A percentile compares a stretch with the other conserved stretches of the same genome.
phyloP scores from a whole-genome alignment of 1,284 basidiomycete species.

The Ganoderma leucocontextum region DNA sequence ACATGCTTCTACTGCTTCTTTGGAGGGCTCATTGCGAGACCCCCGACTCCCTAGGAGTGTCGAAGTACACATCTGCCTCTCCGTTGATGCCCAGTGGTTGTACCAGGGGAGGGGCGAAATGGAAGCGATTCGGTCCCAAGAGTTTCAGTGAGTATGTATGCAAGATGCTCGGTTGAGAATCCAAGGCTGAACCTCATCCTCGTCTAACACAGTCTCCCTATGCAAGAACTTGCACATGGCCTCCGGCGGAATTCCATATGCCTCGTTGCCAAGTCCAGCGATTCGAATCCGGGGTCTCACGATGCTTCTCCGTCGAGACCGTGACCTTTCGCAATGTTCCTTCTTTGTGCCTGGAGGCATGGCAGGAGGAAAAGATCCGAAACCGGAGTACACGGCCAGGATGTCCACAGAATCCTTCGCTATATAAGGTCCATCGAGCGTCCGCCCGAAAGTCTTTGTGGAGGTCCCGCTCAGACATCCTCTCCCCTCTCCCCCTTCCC shows the following conservation, averaged over 20 bases:
- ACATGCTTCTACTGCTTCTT: constrained; percentile 12
- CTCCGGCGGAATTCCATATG: background rate
- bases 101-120: background rate
- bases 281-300: background rate
- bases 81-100: background rate
- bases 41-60: constrained; percentile 1
- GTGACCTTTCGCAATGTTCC: background rate
- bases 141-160: background rate
- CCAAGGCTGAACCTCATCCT: background rate
- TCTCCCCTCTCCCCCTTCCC: background rate
- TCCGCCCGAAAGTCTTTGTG: constrained; percentile 7
- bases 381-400: background rate
- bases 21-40: constrained; percentile 1
- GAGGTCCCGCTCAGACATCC: constrained; percentile 27
- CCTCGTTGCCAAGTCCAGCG: background rate
- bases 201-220: background rate
- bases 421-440: constrained; percentile 11
- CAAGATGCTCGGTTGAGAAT: background rate
- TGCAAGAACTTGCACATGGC: background rate
- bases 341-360: constrained; percentile 1
- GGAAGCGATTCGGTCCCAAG: no score
- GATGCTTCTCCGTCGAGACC: constrained; percentile 3
- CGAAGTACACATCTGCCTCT: background rate
- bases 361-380: background rate
- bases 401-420: background rate